Percentiles rank a stretch among this genome's conserved stretches.
These are phyloP conservation scores for Podila clonocystis DNA, from an alignment of 192 early-diverging fungal species.

Conservation along the genomic window DNA sequence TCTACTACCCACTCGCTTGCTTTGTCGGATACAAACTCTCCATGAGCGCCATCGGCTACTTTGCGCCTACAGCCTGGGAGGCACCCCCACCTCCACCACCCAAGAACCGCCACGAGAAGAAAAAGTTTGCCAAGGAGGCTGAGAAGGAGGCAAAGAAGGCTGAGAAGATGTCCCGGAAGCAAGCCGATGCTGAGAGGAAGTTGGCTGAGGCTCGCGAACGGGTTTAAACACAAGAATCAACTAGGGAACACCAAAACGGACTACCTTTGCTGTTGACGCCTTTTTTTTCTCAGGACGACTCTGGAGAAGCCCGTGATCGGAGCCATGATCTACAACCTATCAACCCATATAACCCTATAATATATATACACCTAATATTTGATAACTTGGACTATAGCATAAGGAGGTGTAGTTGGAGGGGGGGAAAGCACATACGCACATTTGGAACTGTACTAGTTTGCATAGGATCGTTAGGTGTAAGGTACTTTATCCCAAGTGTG, in stretches of 20 bases:
- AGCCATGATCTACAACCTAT: no score
- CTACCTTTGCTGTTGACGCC: neutral
- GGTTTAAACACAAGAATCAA: neutral
- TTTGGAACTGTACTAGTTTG: no score
- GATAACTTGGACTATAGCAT: no score
- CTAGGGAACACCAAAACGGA: no score
- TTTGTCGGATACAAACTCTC: constrained; percentile 31
- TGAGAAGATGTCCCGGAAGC: constrained; percentile 17
- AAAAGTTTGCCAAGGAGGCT: constrained; percentile 43
- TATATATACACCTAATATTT: no score
- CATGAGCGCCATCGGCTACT: constrained; percentile 19
- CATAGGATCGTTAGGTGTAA: no score
- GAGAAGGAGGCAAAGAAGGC: constrained; percentile 18
- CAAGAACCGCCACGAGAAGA: constrained; percentile 44
- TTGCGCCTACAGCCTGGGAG: constrained; percentile 40
- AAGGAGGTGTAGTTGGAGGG: no score
- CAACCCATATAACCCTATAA: no score
- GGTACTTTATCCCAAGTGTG: no score
- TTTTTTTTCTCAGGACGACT: neutral
- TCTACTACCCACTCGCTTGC: constrained; percentile 38
- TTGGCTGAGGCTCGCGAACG: constrained; percentile 28
- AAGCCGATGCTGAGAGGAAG: constrained; percentile 43
- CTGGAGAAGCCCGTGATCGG: neutral
- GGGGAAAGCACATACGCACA: no score
- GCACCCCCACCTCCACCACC: constrained; percentile 26